phyloP scores from a whole-genome alignment of 768 basidiomycete species.

The Rhodotorula graminis region DNA sequence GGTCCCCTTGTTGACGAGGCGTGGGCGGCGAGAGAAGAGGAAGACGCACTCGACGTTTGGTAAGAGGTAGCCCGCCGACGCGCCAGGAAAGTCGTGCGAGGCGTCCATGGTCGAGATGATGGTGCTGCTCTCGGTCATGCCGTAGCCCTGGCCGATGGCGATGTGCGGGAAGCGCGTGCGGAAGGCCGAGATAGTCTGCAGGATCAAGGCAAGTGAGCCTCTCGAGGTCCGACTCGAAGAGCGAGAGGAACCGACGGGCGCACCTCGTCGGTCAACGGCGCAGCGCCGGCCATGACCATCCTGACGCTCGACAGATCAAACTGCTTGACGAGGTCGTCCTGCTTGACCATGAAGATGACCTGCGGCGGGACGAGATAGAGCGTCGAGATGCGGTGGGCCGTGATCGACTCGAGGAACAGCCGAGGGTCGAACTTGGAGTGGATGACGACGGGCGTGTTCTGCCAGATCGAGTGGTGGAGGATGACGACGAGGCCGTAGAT shows the following conservation, averaged over 20 bases:
- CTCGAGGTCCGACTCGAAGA: background rate
- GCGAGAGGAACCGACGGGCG: background rate
- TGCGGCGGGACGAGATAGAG: slow-evolving; percentile 35
- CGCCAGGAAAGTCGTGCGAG: background rate
- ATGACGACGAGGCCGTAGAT: slow-evolving; percentile 34
- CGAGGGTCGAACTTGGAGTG: slow-evolving; percentile 14
- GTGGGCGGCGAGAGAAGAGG: background rate
- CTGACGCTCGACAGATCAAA: slow-evolving; percentile 20
- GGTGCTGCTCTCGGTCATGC: slow-evolving; percentile 27
- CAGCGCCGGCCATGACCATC: slow-evolving; percentile 28
- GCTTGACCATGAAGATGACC: slow-evolving; percentile 32
- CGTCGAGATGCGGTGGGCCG: slow-evolving; percentile 18
- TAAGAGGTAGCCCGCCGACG: slow-evolving; percentile 11
- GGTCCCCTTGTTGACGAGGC: too few species aligned
- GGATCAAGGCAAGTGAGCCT: background rate
- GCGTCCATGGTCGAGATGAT: slow-evolving; percentile 15
- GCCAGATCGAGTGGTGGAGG: slow-evolving; percentile 17
- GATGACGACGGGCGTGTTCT: slow-evolving; percentile 15
- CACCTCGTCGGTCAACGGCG: slow-evolving; percentile 30
- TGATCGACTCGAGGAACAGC: slow-evolving; percentile 19
- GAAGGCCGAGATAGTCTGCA: slow-evolving; percentile 19
- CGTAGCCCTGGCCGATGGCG: slow-evolving; percentile 28
- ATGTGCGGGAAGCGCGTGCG: slow-evolving; percentile 15
- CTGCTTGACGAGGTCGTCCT: slow-evolving; percentile 4
- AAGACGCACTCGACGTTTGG: slow-evolving; percentile 24